Conservation (phyloP, 345 rosid genomes). For the Hirschfeldia incana region DNA sequence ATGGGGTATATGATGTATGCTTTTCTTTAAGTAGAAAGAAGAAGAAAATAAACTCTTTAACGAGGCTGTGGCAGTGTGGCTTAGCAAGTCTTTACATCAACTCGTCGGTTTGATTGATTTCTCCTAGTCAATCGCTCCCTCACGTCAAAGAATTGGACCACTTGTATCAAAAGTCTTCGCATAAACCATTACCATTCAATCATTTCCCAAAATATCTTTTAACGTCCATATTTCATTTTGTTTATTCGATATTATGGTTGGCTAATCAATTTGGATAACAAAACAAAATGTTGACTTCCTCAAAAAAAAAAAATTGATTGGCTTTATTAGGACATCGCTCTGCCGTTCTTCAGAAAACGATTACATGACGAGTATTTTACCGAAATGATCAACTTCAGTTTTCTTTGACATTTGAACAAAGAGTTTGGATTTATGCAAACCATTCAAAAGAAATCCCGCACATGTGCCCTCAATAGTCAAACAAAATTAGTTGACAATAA, state of each 20-base stretch:
- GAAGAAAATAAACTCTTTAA: not conserved
- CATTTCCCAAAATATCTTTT: not conserved
- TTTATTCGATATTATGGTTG: not conserved
- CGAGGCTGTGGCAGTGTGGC: not conserved
- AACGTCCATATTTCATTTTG: not conserved
- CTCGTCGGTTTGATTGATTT: not conserved
- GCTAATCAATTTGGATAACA: not conserved
- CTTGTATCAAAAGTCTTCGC: not conserved
- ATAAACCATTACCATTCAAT: not conserved
- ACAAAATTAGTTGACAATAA: not conserved
- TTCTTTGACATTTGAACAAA: not conserved
- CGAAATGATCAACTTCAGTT: not conserved
- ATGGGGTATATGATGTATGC: not conserved
- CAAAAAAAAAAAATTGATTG: not conserved
- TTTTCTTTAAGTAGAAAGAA: not conserved
- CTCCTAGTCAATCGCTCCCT: not conserved
- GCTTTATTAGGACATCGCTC: not conserved
- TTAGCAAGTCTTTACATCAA: not conserved
- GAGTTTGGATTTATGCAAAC: not conserved
- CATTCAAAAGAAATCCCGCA: not conserved
- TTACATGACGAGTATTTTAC: not conserved
- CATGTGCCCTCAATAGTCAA: not conserved
- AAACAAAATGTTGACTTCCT: not conserved
- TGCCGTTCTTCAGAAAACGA: not conserved
- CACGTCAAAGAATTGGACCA: not conserved